Percentiles rank a stretch among this genome's conserved stretches.
These are phyloP conservation scores for Pythium utonaiense DNA, from an alignment of 352 stramenopile genomes.

Conservation along the genomic window DNA sequence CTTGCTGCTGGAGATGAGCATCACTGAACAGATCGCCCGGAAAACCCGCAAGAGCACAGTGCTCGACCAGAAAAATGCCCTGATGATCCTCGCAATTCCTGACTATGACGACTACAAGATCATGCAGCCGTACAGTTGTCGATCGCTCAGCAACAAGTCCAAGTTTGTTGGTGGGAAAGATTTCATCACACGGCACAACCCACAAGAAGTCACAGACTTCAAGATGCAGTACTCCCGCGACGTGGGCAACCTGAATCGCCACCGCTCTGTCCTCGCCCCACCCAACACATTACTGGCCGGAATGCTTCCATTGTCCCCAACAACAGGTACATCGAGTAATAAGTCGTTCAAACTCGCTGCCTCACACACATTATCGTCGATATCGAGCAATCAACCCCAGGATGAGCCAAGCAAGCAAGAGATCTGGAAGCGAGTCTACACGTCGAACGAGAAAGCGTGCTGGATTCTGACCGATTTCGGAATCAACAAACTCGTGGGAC, in stretches of 20 bases:
- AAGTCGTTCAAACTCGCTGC: slow-evolving; percentile 28
- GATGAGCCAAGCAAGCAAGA: slow-evolving; percentile 21
- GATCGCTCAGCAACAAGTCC: slow-evolving; percentile 50
- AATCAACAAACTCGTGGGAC: slow-evolving; percentile 56
- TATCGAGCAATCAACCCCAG: slow-evolving; percentile 12
- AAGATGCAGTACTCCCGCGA: slow-evolving; percentile 76
- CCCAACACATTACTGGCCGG: slow-evolving; percentile 32
- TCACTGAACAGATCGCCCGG: slow-evolving; percentile 66
- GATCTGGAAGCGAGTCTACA: slow-evolving; percentile 50
- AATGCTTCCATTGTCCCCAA: not conserved
- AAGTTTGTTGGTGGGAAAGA: slow-evolving; percentile 65
- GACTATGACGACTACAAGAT: slow-evolving; percentile 80
- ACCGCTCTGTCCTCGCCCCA: slow-evolving; percentile 57
- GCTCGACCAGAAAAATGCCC: slow-evolving; percentile 63
- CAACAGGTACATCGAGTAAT: not conserved
- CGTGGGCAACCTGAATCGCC: slow-evolving; percentile 56
- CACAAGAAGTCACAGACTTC: slow-evolving; percentile 68
- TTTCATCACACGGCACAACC: slow-evolving; percentile 70
- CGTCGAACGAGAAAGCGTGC: slow-evolving; percentile 47
- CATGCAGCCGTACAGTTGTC: slow-evolving; percentile 72
- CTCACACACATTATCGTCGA: slow-evolving; percentile 12
- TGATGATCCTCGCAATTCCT: slow-evolving; percentile 66
- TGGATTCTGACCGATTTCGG: slow-evolving; percentile 66
- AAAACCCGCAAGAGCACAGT: slow-evolving; percentile 67
- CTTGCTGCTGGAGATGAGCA: slow-evolving; percentile 43